These are phyloP conservation scores for Pichia nanzhaoensis DNA, from an alignment of 805 yeast genomes.

Conservation along the genomic window DNA sequence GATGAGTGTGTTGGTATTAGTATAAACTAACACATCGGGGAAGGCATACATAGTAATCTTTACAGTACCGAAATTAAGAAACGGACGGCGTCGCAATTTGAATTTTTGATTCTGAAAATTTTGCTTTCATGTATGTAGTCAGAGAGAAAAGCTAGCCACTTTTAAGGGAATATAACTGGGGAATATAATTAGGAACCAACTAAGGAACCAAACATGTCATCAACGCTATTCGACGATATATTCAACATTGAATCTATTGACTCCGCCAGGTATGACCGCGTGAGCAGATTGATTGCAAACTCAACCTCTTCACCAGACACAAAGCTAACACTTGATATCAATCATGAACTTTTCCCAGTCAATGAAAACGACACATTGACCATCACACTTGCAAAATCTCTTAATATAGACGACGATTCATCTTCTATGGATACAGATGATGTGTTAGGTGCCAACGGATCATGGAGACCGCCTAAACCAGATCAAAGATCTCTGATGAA, in stretches of 20 bases:
- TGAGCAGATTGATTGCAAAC: slow-evolving; percentile 79
- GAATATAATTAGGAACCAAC: too few relatives aligned
- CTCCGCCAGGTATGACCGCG: slow-evolving; percentile 85
- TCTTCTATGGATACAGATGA: slow-evolving; percentile 28
- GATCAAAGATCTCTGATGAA: slow-evolving; percentile 86
- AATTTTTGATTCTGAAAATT: too few relatives aligned
- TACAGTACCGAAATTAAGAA: too few relatives aligned
- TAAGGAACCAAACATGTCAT: slow-evolving; percentile 54
- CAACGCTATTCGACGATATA: slow-evolving; percentile 87
- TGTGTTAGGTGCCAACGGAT: slow-evolving; percentile 44
- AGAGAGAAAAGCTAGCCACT: too few relatives aligned
- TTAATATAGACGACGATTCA: slow-evolving; percentile 46
- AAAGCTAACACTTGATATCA: slow-evolving; percentile 80
- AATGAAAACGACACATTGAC: slow-evolving; percentile 70
- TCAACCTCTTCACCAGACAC: slow-evolving; percentile 78
- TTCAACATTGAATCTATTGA: slow-evolving; percentile 82
- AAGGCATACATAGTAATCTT: too few relatives aligned
- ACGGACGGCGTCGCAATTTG: too few relatives aligned
- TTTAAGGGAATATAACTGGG: too few relatives aligned
- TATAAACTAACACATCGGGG: too few relatives aligned
- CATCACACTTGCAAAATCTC: slow-evolving; percentile 74
- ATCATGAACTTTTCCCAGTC: slow-evolving; percentile 88
- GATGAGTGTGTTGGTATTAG: too few relatives aligned
- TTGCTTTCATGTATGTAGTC: neutral
- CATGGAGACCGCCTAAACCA: slow-evolving; percentile 80